Conservation (phyloP, 805 yeast genomes). For the Candida montana region DNA sequence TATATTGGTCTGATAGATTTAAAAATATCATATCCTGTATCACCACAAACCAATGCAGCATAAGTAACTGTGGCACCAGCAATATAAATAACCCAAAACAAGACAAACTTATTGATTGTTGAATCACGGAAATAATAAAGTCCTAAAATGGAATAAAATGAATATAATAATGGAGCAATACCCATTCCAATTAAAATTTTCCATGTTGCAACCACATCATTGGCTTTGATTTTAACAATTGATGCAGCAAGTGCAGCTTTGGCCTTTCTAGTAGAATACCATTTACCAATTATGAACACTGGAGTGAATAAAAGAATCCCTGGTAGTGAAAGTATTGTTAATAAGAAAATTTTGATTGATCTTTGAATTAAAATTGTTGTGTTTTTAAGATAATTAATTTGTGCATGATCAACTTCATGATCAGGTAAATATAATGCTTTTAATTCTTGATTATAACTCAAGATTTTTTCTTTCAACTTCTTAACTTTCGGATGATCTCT, state of each 20-base stretch:
- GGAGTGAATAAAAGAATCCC: conserved; percentile 88
- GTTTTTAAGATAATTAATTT: conserved; percentile 45
- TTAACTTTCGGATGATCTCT: conserved; percentile 65
- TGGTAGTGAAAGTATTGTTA: conserved; percentile 69
- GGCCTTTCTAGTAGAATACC: conserved; percentile 69
- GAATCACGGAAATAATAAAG: conserved; percentile 30
- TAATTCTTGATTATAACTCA: conserved; percentile 62
- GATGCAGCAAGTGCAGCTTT: conserved; percentile 77
- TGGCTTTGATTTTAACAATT: conserved; percentile 84
- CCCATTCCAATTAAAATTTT: conserved; percentile 86
- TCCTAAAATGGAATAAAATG: conserved; percentile 68
- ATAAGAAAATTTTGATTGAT: conserved; percentile 46
- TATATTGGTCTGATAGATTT: conserved; percentile 81
- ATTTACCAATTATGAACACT: conserved; percentile 73
- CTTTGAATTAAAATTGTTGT: conserved; percentile 52
- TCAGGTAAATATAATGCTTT: conserved; percentile 56
- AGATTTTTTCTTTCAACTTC: conserved; percentile 54
- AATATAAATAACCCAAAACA: conserved; percentile 45
- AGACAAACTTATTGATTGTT: conserved; percentile 26
- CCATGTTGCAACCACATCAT: conserved; percentile 97
- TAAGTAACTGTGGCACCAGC: conserved; percentile 71
- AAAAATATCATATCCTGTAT: conserved; percentile 84
- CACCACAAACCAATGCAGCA: conserved; percentile 89
- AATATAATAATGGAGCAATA: conserved; percentile 80
- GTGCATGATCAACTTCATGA: conserved; percentile 46